phyloP scores from a whole-genome alignment of 1,284 basidiomycete species.

The Marasmius tenuissimus region DNA sequence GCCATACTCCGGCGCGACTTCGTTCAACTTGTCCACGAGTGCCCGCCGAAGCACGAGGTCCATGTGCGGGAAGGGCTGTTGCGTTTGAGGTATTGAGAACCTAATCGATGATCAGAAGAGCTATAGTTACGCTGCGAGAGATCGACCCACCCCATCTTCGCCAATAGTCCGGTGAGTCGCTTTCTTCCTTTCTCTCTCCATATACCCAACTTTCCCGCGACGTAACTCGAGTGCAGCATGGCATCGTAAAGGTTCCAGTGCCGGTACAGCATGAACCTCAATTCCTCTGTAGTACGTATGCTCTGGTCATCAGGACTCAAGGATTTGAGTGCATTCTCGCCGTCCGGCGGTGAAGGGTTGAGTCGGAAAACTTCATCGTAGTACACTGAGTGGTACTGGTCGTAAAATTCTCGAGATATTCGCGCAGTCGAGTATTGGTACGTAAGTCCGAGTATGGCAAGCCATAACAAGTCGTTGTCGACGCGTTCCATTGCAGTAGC shows the following conservation, averaged over 20 bases:
- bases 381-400: slow-evolving; percentile 76
- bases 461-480: slow-evolving; percentile 93
- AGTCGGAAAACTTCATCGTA: slow-evolving; percentile 89
- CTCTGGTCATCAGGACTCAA: slow-evolving; percentile 78
- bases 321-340: slow-evolving; percentile 46
- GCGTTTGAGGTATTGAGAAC: slow-evolving; percentile 90
- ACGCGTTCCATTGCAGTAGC: slow-evolving; percentile 87
- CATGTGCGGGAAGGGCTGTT: slow-evolving; percentile 95
- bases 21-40: slow-evolving; percentile 83
- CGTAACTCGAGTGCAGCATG: slow-evolving; percentile 97
- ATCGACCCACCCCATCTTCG: slow-evolving; percentile 92
- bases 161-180: slow-evolving; percentile 86
- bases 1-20: slow-evolving; percentile 94
- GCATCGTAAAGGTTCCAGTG: slow-evolving; percentile 98
- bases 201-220: slow-evolving; percentile 92
- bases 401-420: slow-evolving; percentile 88
- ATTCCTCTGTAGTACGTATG: slow-evolving; percentile 80
- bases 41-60: slow-evolving; percentile 88
- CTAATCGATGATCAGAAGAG: slow-evolving; percentile 38
- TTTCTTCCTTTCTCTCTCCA: slow-evolving; percentile 95
- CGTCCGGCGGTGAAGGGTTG: slow-evolving; percentile 58
- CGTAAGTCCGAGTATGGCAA: slow-evolving; percentile 93
- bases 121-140: slow-evolving; percentile 4
- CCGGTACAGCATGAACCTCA: slow-evolving; percentile 92
- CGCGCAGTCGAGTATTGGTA: slow-evolving; percentile 88